phyloP scores from a whole-genome alignment of 140 eudicot genomes.

The Stevia rebaudiana region DNA sequence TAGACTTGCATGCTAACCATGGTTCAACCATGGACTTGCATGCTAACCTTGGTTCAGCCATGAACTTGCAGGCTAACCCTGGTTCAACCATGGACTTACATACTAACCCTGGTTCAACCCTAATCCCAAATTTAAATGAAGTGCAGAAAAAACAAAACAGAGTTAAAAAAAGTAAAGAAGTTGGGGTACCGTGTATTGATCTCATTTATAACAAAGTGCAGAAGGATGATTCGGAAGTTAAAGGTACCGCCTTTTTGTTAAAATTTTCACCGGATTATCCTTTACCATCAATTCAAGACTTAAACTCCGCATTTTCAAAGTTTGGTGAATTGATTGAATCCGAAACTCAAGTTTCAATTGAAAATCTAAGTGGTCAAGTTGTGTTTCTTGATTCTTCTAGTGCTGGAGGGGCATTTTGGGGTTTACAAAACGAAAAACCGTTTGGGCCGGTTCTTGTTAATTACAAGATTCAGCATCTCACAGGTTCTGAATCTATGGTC shows the following conservation, averaged over 20 bases:
- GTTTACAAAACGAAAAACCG: slow-evolving; percentile 53
- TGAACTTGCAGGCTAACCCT: neutral
- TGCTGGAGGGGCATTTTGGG: slow-evolving; percentile 52
- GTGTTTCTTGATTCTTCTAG: slow-evolving; percentile 38
- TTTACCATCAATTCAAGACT: slow-evolving; percentile 44
- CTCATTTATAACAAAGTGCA: slow-evolving; percentile 28
- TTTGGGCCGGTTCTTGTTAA: slow-evolving; percentile 53
- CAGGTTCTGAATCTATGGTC: slow-evolving; percentile 19
- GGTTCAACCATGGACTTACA: slow-evolving; percentile 12
- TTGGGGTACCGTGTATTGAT: slow-evolving; percentile 28
- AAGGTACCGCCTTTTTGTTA: slow-evolving; percentile 45
- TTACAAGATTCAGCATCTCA: slow-evolving; percentile 42
- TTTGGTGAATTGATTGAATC: slow-evolving; percentile 53
- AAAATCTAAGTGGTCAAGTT: slow-evolving; percentile 40
- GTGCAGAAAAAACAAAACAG: slow-evolving; percentile 24
- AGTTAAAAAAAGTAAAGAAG: slow-evolving; percentile 26
- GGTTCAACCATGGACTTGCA: slow-evolving; percentile 20
- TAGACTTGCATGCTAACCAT: slow-evolving; percentile 12
- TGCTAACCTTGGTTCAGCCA: slow-evolving; percentile 19
- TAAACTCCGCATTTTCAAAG: slow-evolving; percentile 35
- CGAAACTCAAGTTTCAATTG: slow-evolving; percentile 31
- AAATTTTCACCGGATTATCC: slow-evolving; percentile 45
- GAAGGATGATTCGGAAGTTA: slow-evolving; percentile 28
- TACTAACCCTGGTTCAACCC: slow-evolving; percentile 21
- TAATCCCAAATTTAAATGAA: slow-evolving; percentile 48